Conservation (phyloP, 805 yeast genomes). For the Sporopachydermia quercuum region DNA sequence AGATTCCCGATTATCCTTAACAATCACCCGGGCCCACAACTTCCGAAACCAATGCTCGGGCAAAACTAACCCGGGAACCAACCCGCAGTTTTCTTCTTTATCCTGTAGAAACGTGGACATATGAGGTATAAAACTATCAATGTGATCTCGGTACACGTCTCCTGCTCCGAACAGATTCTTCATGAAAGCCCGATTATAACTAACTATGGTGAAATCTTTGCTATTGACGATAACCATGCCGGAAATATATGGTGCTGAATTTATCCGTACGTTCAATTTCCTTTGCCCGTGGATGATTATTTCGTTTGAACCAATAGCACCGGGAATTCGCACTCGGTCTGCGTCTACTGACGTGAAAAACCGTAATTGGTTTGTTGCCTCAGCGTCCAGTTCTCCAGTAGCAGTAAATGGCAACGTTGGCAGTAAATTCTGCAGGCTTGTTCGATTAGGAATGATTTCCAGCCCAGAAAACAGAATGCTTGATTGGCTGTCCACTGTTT, state of each 20-base stretch:
- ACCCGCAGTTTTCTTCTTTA: slow-evolving; percentile 25
- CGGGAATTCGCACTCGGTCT: slow-evolving; percentile 12
- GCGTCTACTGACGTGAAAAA: slow-evolving; percentile 8
- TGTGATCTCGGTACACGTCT: slow-evolving; percentile 28
- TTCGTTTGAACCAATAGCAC: slow-evolving; percentile 6
- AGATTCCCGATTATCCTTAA: not conserved
- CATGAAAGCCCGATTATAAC: slow-evolving; percentile 67
- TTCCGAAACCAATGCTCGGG: slow-evolving; percentile 88
- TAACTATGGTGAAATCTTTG: slow-evolving; percentile 33
- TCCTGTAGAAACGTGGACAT: slow-evolving; percentile 32
- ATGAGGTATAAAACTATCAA: slow-evolving; percentile 47
- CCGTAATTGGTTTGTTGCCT: slow-evolving; percentile 3
- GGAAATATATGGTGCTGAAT: slow-evolving; percentile 73
- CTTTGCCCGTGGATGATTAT: slow-evolving; percentile 16
- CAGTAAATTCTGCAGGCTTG: slow-evolving; percentile 5
- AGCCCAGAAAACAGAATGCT: not conserved
- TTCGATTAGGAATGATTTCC: not conserved
- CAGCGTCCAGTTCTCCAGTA: not conserved
- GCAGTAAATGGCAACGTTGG: slow-evolving; percentile 2
- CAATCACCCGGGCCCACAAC: slow-evolving; percentile 30
- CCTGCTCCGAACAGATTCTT: slow-evolving; percentile 62
- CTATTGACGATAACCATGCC: slow-evolving; percentile 65
- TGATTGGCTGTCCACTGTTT: not conserved
- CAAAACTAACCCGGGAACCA: slow-evolving; percentile 56
- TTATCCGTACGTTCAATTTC: slow-evolving; percentile 44